Conservation (phyloP, 2,329 filamentous ascomycete species). For the Neospermospora avenae region DNA sequence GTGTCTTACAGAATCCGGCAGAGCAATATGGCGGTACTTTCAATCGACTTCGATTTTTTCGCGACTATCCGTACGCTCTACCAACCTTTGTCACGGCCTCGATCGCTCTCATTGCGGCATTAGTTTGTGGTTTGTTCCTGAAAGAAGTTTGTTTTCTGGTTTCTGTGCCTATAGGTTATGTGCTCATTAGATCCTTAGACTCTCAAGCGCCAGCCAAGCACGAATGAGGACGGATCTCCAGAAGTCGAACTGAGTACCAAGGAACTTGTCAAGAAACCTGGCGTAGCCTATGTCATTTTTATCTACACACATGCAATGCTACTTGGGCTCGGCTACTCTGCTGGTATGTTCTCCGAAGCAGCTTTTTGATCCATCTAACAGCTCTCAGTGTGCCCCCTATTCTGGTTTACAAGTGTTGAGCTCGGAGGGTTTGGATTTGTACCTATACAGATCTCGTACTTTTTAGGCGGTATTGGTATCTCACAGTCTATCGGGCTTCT, state of each 20-base stretch:
- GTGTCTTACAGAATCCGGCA: constrained; percentile 64
- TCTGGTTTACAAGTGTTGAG: constrained; percentile 59
- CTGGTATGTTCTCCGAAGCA: constrained; percentile 33
- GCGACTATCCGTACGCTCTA: constrained; percentile 63
- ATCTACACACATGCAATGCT: constrained; percentile 65
- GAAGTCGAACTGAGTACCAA: constrained; percentile 41
- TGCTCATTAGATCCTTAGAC: constrained; percentile 39
- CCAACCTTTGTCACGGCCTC: constrained; percentile 55
- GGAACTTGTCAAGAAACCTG: constrained; percentile 58
- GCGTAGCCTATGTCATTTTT: constrained; percentile 63
- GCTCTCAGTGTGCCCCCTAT: constrained; percentile 55
- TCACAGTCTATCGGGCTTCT: constrained; percentile 71
- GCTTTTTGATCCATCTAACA: neutral
- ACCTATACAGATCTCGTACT: constrained; percentile 60
- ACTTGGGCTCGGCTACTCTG: constrained; percentile 69
- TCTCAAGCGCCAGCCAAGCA: constrained; percentile 35
- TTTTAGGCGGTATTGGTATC: constrained; percentile 61
- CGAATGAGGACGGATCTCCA: constrained; percentile 21
- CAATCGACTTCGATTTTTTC: constrained; percentile 53
- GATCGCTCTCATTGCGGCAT: constrained; percentile 51
- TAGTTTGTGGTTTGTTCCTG: constrained; percentile 53
- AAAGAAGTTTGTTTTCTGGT: constrained; percentile 46
- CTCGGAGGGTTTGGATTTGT: constrained; percentile 66
- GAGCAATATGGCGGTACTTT: constrained; percentile 60
- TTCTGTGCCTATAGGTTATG: neutral